Conservation (phyloP, 208 protist genomes). For the Leishmania guyanensis region DNA sequence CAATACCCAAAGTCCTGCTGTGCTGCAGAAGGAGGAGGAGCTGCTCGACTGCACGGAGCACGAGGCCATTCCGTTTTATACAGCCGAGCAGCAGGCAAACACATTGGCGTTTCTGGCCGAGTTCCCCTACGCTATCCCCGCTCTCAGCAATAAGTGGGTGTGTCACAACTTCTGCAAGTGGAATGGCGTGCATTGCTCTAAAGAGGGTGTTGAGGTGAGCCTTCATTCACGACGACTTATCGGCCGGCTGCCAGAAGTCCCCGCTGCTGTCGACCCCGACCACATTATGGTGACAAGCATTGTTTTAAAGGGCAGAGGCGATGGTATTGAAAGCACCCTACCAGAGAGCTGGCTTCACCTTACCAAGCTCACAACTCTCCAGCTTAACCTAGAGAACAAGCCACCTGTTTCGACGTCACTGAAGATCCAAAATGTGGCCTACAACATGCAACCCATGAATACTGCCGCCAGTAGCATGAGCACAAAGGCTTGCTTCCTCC, state of each 20-base stretch:
- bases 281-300: neutral
- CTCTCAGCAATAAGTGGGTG: neutral
- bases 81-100: neutral
- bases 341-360: neutral
- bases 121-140: neutral
- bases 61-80: neutral
- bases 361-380: neutral
- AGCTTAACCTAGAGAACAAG: neutral
- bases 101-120: neutral
- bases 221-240: neutral
- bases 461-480: neutral
- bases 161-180: conserved; percentile 5
- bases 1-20: neutral
- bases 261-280: neutral
- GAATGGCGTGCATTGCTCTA: conserved; percentile 1
- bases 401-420: neutral
- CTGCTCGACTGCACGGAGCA: neutral
- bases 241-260: neutral
- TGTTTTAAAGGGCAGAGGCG: neutral
- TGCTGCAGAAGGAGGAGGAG: neutral
- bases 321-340: neutral
- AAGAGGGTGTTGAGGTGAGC: neutral
- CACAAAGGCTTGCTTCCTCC: neutral
- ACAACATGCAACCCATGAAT: neutral
- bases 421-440: neutral